phyloP scores from a whole-genome alignment of 164 flowering plant genomes.

The Kalanchoe fedtschenkoi region DNA sequence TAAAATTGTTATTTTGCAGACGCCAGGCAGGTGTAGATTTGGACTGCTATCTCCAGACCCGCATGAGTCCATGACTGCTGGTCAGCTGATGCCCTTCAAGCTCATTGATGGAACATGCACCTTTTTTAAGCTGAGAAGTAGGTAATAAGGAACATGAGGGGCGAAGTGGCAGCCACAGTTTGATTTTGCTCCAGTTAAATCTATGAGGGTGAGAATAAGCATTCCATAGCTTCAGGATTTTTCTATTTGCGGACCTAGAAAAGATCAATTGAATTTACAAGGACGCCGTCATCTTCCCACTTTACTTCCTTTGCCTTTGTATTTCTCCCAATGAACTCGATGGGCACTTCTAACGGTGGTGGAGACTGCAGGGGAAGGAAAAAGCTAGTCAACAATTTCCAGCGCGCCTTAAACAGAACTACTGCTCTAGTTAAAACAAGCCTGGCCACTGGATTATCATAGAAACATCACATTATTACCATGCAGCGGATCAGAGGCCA shows the following conservation, averaged over 20 bases:
- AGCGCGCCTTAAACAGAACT: too few species aligned
- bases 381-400: neutral
- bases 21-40: too few species aligned
- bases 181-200: too few species aligned
- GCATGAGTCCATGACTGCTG: too few species aligned
- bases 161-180: too few species aligned
- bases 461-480: slow-evolving; percentile 29
- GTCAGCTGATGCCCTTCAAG: too few species aligned
- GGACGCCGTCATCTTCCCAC: slow-evolving; percentile 77
- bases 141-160: too few species aligned
- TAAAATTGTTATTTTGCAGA: neutral
- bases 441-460: neutral
- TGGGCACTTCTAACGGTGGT: slow-evolving; percentile 69
- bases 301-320: slow-evolving; percentile 35
- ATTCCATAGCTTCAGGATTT: too few species aligned
- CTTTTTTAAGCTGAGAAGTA: too few species aligned
- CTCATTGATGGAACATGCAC: too few species aligned
- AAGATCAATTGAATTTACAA: slow-evolving; percentile 33
- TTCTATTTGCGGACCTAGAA: slow-evolving; percentile 28
- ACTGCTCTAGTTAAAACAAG: neutral
- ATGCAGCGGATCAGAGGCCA: slow-evolving; percentile 96
- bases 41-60: too few species aligned
- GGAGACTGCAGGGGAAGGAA: slow-evolving; percentile 45
- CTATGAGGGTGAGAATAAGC: too few species aligned
- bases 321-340: slow-evolving; percentile 49